Evolutionary conservation across 148 eudicot species (phyloP), one percentile per base, ranked within the genome.

Genomic region (Camellia sinensis): DNA sequence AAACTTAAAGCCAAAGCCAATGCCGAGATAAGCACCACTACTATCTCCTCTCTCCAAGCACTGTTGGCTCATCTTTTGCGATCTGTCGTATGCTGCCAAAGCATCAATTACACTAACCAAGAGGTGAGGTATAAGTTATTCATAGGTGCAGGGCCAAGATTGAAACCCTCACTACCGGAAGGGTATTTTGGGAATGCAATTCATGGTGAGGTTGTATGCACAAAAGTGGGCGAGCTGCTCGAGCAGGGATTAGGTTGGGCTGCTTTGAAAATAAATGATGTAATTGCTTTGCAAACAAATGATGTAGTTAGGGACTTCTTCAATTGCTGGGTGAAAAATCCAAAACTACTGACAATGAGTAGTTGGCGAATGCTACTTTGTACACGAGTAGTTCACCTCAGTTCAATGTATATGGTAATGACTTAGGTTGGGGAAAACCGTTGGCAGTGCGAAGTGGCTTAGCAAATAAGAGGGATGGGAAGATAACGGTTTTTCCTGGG

Each of bases 51-150:
- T 15, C 66, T 86, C 3, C 89, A 86, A 73, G 80, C 89, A 0
- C 66, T 86, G 0, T 45, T 75, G 17, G 88, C 88, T 69, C 88
- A 85, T 80, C 37, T 85, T 11, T 85, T 83, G 87, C 76, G 59
- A 40, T 50, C 82, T 52, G 21, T 78, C 2, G 11, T 50, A 9
- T 66, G 81, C 11, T 46, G 68, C 63, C 79, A 82, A 53, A 11
- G 63, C 11, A 22, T 74, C 29, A 22, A 22, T 43, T n/a, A 72
- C 1, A 7, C 66, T 43, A 60, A 52, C 48, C 44, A 81, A 63
- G 76, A 82, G 15, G 41, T 65, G 54, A 29, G 5, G 17, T 37
- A 74, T 22, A 6, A 0, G 22, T 0, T 75, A 19, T 0, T n/a
- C 3, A 8, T 86, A 21, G 60, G 72, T 15, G 78, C 71, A 18